Evolutionary conservation across 371 early-diverging fungal genomes (phyloP), one percentile per base, ranked within the genome.

Genomic region (Syncephalastrum monosporum): DNA sequence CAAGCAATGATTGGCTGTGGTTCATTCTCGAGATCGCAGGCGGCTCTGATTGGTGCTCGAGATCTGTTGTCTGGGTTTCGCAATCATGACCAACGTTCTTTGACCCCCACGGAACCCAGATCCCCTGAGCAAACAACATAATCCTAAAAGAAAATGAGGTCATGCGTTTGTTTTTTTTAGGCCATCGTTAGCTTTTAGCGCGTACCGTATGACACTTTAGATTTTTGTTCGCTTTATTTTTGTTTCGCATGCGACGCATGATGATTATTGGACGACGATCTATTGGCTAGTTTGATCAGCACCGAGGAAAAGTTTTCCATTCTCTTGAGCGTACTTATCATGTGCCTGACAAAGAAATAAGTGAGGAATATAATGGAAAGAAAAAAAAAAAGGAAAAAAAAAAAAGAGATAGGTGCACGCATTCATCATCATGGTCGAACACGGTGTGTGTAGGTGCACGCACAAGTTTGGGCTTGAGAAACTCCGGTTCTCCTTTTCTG

Each of bases 11-110:
- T 59, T 59, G 53, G 59, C 42, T 12, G 29, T 41, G 10, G 27
- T 59, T 33, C 21, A 43, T 43, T 50, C 25, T 24, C 58, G 43
- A 51, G 51, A 57, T 57, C 58, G 42, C 7, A 10, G 29, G 27
- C 16, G 7, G 4, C 27, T 42, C 51, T 57, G 50, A 57, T 57
- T 57, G 58, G 58, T 50, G 17, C 58, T 42, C 33, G 15, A 25
- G 50, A 57, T 57, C 58, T 50, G 29, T 29, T 29, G 29, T 29
- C 29, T 29, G 29, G 29, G 29, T 29, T 29, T 29, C 29, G 29
- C 29, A 29, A 29, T 29, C 29, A 29, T 29, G 29, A 29, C 29
- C 29, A 29, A 29, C 29, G 29, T 29, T 29, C 29, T 29, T 29
- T 29, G 29, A 29, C 33, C 21, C 7, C 29, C 29, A 29, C 29